A percentile compares a stretch with the other conserved stretches of the same genome.
phyloP scores from a whole-genome alignment of 2,329 filamentous ascomycete genomes.

The Aspergillus pseudoterreus region DNA sequence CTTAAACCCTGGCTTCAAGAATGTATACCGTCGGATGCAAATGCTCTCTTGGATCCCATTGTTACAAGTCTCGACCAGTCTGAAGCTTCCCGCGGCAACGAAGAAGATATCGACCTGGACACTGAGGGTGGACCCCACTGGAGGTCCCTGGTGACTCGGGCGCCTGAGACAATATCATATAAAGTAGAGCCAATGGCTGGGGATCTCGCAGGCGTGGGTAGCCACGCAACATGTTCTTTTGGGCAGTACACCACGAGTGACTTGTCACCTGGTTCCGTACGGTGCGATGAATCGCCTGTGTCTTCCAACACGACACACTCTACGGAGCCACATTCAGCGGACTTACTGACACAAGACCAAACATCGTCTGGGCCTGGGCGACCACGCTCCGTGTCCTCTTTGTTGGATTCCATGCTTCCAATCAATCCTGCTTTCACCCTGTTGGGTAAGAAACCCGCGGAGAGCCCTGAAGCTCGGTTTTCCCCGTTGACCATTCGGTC shows the following conservation, averaged over 20 bases:
- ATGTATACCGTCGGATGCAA: neutral
- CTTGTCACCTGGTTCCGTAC: constrained; percentile 5
- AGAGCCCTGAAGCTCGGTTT: constrained; percentile 6
- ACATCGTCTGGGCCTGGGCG: constrained; percentile 10
- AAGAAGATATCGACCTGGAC: constrained; percentile 18
- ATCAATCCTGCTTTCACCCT: constrained; percentile 27
- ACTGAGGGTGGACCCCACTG: constrained; percentile 12
- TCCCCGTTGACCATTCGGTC: constrained; percentile 9
- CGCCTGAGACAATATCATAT: constrained; percentile 5
- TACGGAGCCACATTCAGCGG: constrained; percentile 9
- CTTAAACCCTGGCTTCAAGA: neutral
- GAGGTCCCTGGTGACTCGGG: constrained; percentile 3
- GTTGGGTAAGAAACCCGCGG: constrained; percentile 6
- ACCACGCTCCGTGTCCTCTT: constrained; percentile 17
- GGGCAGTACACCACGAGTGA: constrained; percentile 7
- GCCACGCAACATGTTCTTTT: constrained; percentile 17
- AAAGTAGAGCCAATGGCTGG: constrained; percentile 12
- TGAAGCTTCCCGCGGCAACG: neutral
- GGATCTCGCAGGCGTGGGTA: constrained; percentile 21
- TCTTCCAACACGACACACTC: constrained; percentile 13
- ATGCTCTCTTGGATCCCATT: neutral
- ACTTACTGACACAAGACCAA: constrained; percentile 12
- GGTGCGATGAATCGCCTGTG: constrained; percentile 12
- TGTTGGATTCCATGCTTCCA: constrained; percentile 29
- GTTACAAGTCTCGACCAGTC: neutral